Evolutionary conservation across 2,329 filamentous ascomycete genomes (phyloP).

Genomic region (Graphilbum fragrans): DNA sequence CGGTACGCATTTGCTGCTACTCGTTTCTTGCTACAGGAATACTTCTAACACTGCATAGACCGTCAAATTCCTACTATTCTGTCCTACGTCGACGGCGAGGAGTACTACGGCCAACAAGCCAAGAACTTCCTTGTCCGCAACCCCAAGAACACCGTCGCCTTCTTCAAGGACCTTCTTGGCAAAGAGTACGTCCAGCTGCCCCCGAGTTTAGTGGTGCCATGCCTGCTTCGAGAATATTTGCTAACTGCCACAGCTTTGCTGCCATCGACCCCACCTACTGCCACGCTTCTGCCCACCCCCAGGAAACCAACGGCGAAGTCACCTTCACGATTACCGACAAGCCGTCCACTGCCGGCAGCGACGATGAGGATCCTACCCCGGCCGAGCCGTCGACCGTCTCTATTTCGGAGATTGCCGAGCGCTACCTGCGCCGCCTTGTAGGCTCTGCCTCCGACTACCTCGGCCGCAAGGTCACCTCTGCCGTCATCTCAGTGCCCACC

Average conservation of each 20-base stretch:
- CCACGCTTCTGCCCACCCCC: constrained; percentile 84
- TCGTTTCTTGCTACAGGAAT: background rate
- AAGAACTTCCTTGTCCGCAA: constrained; percentile 91
- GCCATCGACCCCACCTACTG: constrained; percentile 92
- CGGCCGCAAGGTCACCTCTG: constrained; percentile 87
- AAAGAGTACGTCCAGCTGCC: constrained; percentile 55
- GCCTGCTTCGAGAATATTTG: background rate
- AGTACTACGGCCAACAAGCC: constrained; percentile 92
- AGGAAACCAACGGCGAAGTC: constrained; percentile 59
- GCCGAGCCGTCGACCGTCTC: constrained; percentile 51
- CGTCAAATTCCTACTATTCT: constrained; percentile 92
- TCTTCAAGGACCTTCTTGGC: constrained; percentile 91
- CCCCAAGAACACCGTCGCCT: constrained; percentile 82
- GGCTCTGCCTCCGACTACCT: constrained; percentile 82
- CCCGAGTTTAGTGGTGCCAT: constrained; percentile 2
- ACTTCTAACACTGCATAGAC: constrained; percentile 38
- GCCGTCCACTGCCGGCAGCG: constrained; percentile 22
- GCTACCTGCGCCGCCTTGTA: constrained; percentile 72
- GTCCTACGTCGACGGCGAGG: constrained; percentile 90
- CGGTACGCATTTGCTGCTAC: constrained; percentile 39
- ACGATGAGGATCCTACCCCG: constrained; percentile 9
- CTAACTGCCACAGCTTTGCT: constrained; percentile 53
- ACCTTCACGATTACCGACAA: constrained; percentile 79
- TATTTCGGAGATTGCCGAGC: constrained; percentile 70
- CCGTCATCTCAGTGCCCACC: constrained; percentile 86